Evolutionary conservation across 371 early-diverging fungal genomes (phyloP).

Genomic region (Mortierella sp.): DNA sequence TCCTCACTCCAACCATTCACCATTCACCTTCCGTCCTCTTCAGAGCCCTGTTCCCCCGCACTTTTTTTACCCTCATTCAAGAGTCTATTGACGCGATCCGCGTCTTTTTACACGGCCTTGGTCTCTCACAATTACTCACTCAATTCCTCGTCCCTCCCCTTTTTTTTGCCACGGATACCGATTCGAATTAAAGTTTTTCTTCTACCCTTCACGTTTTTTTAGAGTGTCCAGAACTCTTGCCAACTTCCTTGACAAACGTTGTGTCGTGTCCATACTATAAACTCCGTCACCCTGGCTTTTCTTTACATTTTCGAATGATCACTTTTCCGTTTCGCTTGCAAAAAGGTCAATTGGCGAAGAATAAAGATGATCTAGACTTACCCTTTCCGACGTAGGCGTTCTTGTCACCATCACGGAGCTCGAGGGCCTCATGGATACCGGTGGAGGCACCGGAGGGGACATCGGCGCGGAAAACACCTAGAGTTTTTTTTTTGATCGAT

Average conservation of each 20-base stretch:
- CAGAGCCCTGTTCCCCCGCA: slow-evolving; percentile 1
- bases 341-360: too few species aligned
- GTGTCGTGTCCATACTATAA: background rate
- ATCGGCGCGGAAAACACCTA: slow-evolving; percentile 91
- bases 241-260: background rate
- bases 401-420: slow-evolving; percentile 94
- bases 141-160: too few species aligned
- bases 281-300: background rate
- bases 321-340: background rate
- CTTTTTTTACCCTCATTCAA: background rate
- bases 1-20: background rate
- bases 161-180: slow-evolving; percentile 6
- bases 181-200: slow-evolving; percentile 8
- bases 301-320: too few species aligned
- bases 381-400: slow-evolving; percentile 94
- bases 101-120: background rate
- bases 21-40: background rate
- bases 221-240: slow-evolving; percentile 5
- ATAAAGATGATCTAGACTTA: slow-evolving; percentile 46
- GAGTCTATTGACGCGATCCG: slow-evolving; percentile 1
- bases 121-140: background rate
- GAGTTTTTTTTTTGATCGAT: background rate
- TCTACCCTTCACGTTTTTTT: background rate
- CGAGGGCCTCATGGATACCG: slow-evolving; percentile 98
- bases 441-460: slow-evolving; percentile 99